Base-by-base conservation (phyloP, 352 stramenopile species). In the Phytophthora nicotianae region DNA sequence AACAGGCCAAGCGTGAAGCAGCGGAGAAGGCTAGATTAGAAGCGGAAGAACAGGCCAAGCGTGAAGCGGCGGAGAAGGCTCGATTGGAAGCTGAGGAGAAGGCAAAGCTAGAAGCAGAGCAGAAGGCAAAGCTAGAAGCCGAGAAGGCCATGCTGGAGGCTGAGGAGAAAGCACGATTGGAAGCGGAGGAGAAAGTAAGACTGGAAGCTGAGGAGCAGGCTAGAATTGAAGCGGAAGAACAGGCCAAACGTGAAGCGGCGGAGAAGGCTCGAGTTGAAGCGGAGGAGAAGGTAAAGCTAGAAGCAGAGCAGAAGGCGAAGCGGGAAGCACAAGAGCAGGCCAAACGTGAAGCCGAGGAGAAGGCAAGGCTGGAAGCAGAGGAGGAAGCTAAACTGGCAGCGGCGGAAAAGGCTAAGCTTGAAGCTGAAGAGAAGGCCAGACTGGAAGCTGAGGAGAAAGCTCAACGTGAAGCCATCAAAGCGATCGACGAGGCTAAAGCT, bases 251-350 rank as follows among this genome's bases (percentile, higher is more conserved):
- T 0, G 50, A 49, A 16, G n/a, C 23, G 11, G 46, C 46, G 16
- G 62, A 75, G 41, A 68, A 60, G 21, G 54, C 51, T 19, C 53
- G 58, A 14, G 4, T 43, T 2, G 46, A 48, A 20, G 48, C 59
- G 14, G 24, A 55, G 21, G 53, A 65, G 19, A 19, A 64, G 42
- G 41, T 32, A 23, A 20, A 10, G 3, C 14, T 24, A 2, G 50
- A 57, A 4, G 46, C 27, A 2, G 27, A 20, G 0, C 17, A 27
- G 2, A 16, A 46, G 3, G 46, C 46, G 1, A 16, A 11, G 2
- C 9, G 41, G 0, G 46, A 52, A 6, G 27, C 24, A 5, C 24
- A 38, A 4, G 46, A 51, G 4, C 38, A 40, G n/a, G 26, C 46
- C 0, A 5, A 20, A 0, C 23, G 35, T 0, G 23, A 50, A 6